Percentiles rank a stretch among this genome's conserved stretches.
Conservation (phyloP, 257 asterid genomes). For the Solanum bulbocastanum region DNA sequence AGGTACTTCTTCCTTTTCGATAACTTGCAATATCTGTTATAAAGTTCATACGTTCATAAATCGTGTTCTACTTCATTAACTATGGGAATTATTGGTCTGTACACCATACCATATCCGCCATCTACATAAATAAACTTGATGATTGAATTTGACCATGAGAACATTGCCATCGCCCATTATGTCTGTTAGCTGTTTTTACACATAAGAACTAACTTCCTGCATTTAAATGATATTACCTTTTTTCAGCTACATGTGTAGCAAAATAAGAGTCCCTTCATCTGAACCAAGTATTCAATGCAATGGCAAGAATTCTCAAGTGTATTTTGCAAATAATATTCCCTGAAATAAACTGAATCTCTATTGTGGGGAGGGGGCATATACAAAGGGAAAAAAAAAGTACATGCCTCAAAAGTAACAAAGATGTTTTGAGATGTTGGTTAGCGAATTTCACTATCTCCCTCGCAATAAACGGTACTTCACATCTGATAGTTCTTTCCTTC, state of each 20-base stretch:
- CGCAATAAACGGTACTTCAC: neutral
- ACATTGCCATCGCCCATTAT: neutral
- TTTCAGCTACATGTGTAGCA: neutral
- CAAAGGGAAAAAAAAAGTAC: neutral
- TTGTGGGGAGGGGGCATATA: neutral
- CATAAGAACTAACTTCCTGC: neutral
- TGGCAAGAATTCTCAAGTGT: neutral
- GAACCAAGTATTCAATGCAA: neutral
- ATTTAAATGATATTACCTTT: neutral
- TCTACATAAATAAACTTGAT: neutral
- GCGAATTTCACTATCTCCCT: neutral
- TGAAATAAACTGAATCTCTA: neutral
- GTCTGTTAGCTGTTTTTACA: neutral
- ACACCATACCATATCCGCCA: neutral
- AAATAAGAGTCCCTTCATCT: neutral
- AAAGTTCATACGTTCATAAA: neutral
- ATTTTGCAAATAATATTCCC: neutral
- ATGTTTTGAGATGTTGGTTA: neutral
- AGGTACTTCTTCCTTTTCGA: conserved; percentile 27
- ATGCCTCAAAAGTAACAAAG: neutral
- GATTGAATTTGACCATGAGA: neutral
- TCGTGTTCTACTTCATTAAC: neutral
- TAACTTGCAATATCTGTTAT: neutral
- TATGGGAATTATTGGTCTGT: neutral
- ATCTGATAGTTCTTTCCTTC: conserved; percentile 5